Evolutionary conservation across 805 yeast genomes (phyloP).

Genomic region (Hanseniaspora nectarophila): DNA sequence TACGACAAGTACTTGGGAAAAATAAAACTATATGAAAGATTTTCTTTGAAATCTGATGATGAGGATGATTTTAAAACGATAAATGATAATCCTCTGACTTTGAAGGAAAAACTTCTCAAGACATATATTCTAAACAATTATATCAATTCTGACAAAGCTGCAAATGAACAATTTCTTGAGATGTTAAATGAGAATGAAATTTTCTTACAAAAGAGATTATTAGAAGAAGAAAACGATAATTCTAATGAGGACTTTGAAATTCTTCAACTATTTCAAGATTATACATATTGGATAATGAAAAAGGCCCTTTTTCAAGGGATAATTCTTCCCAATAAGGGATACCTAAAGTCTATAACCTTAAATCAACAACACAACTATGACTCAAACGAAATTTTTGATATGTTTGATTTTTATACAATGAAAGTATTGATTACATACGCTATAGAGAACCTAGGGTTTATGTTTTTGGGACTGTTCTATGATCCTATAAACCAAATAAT

Average conservation of each 20-base stretch:
- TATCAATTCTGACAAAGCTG: not conserved
- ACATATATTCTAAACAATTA: slow-evolving; percentile 9
- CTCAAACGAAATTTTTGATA: not conserved
- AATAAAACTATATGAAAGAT: not conserved
- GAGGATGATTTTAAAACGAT: not conserved
- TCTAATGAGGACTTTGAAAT: slow-evolving; percentile 17
- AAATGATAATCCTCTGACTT: not conserved
- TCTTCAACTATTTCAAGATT: slow-evolving; percentile 24
- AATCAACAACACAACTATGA: not conserved
- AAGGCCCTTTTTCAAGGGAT: slow-evolving; percentile 20
- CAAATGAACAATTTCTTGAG: not conserved
- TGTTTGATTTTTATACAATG: slow-evolving; percentile 17
- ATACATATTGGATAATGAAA: slow-evolving; percentile 24
- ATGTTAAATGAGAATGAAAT: slow-evolving; percentile 7
- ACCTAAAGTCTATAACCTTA: not conserved
- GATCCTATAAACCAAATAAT: slow-evolving; percentile 26
- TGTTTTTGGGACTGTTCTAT: slow-evolving; percentile 26
- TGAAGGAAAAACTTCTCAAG: not conserved
- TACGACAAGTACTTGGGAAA: slow-evolving; percentile 3
- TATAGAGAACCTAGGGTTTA: slow-evolving; percentile 25
- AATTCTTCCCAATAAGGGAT: slow-evolving; percentile 10
- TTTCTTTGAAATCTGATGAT: not conserved
- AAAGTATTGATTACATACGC: slow-evolving; percentile 24
- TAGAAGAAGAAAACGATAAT: not conserved
- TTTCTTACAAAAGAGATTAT: not conserved